Evolutionary conservation across 1,284 basidiomycete species (phyloP).

Genomic region (Quambalaria eucalypti): DNA sequence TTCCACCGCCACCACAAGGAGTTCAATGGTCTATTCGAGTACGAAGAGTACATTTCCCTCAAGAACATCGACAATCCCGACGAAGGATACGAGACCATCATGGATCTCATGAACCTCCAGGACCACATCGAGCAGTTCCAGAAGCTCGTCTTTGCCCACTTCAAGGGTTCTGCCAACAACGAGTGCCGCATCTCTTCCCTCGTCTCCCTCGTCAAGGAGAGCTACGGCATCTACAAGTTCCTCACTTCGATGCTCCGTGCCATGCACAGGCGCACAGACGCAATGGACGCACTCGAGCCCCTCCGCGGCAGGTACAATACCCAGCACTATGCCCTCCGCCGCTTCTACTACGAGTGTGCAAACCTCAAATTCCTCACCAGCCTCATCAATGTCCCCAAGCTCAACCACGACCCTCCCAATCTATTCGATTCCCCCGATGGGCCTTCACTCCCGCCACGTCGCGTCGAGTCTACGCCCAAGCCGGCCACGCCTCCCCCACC

Average conservation of each 20-base stretch:
- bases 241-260: conserved; percentile 46
- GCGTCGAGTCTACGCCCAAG: conserved; percentile 14
- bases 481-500: conserved; percentile 29
- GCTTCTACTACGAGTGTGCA: conserved; percentile 46
- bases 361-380: conserved; percentile 45
- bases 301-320: conserved; percentile 41
- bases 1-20: conserved; percentile 46
- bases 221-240: conserved; percentile 47
- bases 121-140: conserved; percentile 46
- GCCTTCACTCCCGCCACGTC: conserved; percentile 29
- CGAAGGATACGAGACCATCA: conserved; percentile 46
- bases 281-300: conserved; percentile 43
- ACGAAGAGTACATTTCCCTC: conserved; percentile 47
- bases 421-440: conserved; percentile 43
- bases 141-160: conserved; percentile 45
- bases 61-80: conserved; percentile 48
- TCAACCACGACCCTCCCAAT: conserved; percentile 45
- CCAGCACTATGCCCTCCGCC: conserved; percentile 42
- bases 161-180: conserved; percentile 39
- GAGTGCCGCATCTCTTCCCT: conserved; percentile 46
- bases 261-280: conserved; percentile 45
- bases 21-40: conserved; percentile 47
- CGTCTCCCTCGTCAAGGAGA: conserved; percentile 46
- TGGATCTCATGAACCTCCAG: conserved; percentile 46
- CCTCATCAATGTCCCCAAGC: conserved; percentile 46